A percentile compares a stretch with the other conserved stretches of the same genome.
phyloP scores from a whole-genome alignment of 2,329 filamentous ascomycete species.

The Aspergillus fijiensis region DNA sequence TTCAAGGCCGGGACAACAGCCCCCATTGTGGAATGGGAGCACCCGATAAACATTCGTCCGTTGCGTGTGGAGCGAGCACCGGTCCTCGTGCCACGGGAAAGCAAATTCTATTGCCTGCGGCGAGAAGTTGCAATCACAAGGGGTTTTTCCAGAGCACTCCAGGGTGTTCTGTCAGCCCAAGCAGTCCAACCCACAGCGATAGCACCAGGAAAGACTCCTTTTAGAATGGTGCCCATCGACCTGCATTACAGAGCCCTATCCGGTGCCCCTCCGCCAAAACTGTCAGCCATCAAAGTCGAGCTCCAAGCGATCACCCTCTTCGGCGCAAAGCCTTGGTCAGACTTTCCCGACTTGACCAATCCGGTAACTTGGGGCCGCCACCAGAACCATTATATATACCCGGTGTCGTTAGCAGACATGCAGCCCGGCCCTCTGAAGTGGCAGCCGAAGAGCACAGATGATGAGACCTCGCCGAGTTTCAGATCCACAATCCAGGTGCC shows the following conservation, averaged over 20 bases:
- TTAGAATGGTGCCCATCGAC: constrained; percentile 2
- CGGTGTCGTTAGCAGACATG: neutral
- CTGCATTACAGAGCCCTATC: constrained; percentile 12
- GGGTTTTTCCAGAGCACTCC: constrained; percentile 3
- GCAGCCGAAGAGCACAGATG: neutral
- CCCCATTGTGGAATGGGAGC: constrained; percentile 4
- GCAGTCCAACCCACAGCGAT: constrained; percentile 1
- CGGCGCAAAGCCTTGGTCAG: constrained; percentile 11
- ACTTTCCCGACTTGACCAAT: constrained; percentile 15
- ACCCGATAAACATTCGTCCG: constrained; percentile 15
- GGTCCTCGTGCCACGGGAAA: constrained; percentile 5
- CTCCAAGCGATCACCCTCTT: constrained; percentile 19
- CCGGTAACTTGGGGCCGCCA: constrained; percentile 8
- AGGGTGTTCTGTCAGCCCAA: constrained; percentile 7
- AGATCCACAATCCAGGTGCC: constrained; percentile 4
- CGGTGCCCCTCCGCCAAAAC: neutral
- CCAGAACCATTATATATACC: constrained; percentile 1
- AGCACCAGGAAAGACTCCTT: neutral
- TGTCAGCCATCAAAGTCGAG: constrained; percentile 7
- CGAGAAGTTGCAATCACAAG: constrained; percentile 6
- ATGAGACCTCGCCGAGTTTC: neutral
- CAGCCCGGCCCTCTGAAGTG: neutral
- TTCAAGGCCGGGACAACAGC: neutral
- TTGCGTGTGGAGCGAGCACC: constrained; percentile 13
- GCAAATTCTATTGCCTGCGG: constrained; percentile 7